Base-by-base conservation (phyloP, 345 rosid species). In the Hibiscus trionum region DNA sequence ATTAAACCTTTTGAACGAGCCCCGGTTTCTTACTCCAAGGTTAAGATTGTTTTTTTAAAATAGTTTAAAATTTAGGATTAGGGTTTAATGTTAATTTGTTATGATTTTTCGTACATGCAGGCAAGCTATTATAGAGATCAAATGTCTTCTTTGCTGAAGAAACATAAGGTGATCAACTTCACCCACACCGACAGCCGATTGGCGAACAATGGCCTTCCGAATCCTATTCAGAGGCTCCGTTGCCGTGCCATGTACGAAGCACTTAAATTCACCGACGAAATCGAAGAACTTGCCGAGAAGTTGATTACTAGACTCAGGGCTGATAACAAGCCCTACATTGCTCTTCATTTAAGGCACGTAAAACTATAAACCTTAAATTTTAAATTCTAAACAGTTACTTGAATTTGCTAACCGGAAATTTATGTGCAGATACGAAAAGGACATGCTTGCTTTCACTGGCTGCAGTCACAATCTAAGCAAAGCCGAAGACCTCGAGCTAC, bases 361-460 rank as follows among this genome's bases (percentile, higher is more conserved):
- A 44, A 10, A 44, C 11, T 10, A 3, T n/a, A 24, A 27, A 50
- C 47, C 14, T 3, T 44, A 10, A 11, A 50, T 19, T 50, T 1
- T 11, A 11, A 42, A 44, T 3, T 0, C 3, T n/a, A 1, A 16
- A 24, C 19, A 8, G 27, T 15, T 27, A 57, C 3, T 19, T 12
- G 17, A 29, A 33, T 21, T 65, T 46, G 19, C 47, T 59, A 33
- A 76, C 21, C 12, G 61, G 66, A 29, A 12, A 42, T 1, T 50
- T 49, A 0, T 56, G 55, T 77, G 57, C 82, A 89, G 95, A 76
- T 91, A 90, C 53, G 98, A 90, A 72, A 90, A 90, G 72, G 96
- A 88, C 82, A 89, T 88, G 91, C 80, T 90, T 64, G 90, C 96
- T 14, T 90, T 88, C 67, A 93, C 95, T 1, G 95, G 91, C 53